These are phyloP conservation scores for Lepiota brunneoincarnata DNA, from an alignment of 768 basidiomycete genomes.

Conservation along the genomic window DNA sequence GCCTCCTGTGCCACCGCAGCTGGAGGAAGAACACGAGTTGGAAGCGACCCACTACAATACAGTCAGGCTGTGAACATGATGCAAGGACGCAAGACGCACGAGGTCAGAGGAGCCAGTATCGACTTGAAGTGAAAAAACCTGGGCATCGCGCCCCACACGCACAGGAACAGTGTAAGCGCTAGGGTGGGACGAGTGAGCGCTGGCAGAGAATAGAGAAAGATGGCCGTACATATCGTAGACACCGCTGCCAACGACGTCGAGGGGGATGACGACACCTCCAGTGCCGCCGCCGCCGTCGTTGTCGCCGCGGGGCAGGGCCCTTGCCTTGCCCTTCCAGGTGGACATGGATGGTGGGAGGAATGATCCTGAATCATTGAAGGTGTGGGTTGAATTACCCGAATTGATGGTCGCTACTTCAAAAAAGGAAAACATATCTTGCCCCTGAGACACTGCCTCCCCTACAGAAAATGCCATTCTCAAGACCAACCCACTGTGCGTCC, in stretches of 20 bases:
- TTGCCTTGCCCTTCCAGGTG: constrained; percentile 21
- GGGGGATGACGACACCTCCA: constrained; percentile 55
- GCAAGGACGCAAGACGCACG: constrained; percentile 37
- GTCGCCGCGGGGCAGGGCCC: constrained; percentile 6
- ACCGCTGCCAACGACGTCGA: constrained; percentile 53
- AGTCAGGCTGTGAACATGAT: no score
- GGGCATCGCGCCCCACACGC: constrained; percentile 43
- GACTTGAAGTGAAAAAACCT: constrained; percentile 64
- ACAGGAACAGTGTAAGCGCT: constrained; percentile 70
- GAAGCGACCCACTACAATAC: constrained; percentile 71
- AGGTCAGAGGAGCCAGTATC: constrained; percentile 84
- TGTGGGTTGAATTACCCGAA: no score
- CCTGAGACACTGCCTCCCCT: constrained; percentile 3
- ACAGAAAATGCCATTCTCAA: background rate
- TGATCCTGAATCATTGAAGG: background rate
- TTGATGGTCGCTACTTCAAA: background rate
- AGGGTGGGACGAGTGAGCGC: background rate
- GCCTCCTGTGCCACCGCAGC: constrained; percentile 45
- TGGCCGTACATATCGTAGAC: constrained; percentile 59
- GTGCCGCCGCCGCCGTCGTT: constrained; percentile 31
- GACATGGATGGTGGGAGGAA: constrained; percentile 8
- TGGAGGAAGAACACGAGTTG: constrained; percentile 53
- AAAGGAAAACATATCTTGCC: constrained; percentile 8
- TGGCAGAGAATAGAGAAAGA: constrained; percentile 1
- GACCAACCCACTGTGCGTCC: constrained; percentile 32